Evolutionary conservation across 305 asterid species (phyloP).

Genomic region (Ajuga reptans): DNA sequence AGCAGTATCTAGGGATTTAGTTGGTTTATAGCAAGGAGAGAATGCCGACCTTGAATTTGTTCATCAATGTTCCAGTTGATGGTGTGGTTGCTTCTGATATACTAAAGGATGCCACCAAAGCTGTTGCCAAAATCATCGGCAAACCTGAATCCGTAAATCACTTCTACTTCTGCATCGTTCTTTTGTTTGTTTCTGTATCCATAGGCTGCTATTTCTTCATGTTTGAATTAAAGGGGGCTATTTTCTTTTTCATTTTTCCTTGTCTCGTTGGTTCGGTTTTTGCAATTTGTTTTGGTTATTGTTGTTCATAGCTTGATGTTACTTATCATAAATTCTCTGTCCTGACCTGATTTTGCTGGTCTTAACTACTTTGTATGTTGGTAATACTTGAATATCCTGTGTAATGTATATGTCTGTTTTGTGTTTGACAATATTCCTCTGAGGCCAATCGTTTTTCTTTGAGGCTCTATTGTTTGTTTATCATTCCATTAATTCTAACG

Average conservation of each 20-base stretch:
- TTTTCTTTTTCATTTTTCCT: neutral
- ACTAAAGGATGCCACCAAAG: conserved; percentile 90
- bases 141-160: conserved; percentile 77
- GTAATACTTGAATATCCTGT: neutral
- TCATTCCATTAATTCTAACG: neutral
- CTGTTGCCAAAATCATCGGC: conserved; percentile 80
- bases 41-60: conserved; percentile 88
- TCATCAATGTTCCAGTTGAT: conserved; percentile 81
- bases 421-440: conserved; percentile 35
- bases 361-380: neutral
- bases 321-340: neutral
- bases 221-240: neutral
- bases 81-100: conserved; percentile 84
- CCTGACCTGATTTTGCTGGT: neutral
- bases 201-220: neutral
- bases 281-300: neutral
- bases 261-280: neutral
- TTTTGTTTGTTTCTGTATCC: neutral
- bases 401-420: neutral
- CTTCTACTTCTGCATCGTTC: neutral
- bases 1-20: too few species aligned
- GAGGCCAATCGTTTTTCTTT: neutral
- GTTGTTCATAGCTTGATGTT: neutral
- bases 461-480: neutral
- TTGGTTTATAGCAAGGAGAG: neutral